These are phyloP conservation scores for Ambrosiella xylebori DNA, from an alignment of 2,329 filamentous ascomycete species.

Conservation along the genomic window DNA sequence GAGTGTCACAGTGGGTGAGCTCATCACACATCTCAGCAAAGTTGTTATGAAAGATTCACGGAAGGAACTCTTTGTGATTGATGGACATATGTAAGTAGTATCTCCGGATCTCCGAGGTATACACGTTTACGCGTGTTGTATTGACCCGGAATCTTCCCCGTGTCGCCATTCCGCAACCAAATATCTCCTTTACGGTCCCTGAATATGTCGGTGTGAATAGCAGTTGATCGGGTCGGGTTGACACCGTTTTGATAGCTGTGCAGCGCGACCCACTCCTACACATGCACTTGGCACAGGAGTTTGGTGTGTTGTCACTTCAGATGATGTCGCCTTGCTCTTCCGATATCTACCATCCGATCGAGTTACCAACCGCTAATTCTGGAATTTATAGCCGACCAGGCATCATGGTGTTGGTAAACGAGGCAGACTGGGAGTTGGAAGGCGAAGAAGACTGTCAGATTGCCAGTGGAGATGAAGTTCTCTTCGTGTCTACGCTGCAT, in stretches of 20 bases:
- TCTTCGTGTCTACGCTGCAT: conserved; percentile 93
- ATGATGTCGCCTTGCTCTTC: neutral
- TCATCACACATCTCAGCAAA: conserved; percentile 65
- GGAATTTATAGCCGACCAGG: conserved; percentile 57
- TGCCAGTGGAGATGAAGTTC: conserved; percentile 64
- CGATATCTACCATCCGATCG: neutral
- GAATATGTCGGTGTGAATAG: no score
- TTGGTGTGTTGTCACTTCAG: neutral
- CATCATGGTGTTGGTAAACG: conserved; percentile 91
- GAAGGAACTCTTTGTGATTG: conserved; percentile 77
- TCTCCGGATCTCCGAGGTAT: neutral
- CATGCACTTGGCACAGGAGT: neutral
- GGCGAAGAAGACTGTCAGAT: conserved; percentile 83
- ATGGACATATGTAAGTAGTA: conserved; percentile 63
- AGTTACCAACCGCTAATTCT: conserved; percentile 16
- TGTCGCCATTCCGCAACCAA: neutral
- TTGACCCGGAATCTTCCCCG: neutral
- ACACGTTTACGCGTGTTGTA: neutral
- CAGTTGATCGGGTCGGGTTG: no score
- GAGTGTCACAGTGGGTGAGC: conserved; percentile 44
- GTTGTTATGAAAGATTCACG: conserved; percentile 71
- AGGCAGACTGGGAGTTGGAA: conserved; percentile 95
- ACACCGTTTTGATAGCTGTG: no score
- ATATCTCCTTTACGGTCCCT: neutral
- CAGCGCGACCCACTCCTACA: neutral